These are phyloP conservation scores for Camellia lanceoleosa DNA, from an alignment of 148 eudicot species.

Conservation along the genomic window DNA sequence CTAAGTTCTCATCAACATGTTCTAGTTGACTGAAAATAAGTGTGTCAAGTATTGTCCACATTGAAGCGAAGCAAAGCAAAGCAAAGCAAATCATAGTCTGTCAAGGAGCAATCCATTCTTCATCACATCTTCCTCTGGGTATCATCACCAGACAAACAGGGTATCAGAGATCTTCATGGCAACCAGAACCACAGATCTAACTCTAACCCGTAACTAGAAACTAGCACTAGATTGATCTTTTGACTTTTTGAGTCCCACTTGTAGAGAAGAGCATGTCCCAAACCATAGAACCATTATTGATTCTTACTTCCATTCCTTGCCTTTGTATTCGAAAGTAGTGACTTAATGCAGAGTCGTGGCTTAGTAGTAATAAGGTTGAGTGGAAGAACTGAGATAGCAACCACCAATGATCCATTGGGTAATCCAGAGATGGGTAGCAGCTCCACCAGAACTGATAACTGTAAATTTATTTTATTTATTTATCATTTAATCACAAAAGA, in stretches of 20 bases:
- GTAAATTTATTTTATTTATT: constrained; percentile 18
- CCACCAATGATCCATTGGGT: constrained; percentile 46
- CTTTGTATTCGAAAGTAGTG: constrained; percentile 50
- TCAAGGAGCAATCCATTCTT: not conserved
- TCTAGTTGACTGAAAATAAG: not conserved
- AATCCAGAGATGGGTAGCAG: constrained; percentile 60
- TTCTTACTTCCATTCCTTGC: constrained; percentile 26
- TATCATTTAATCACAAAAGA: constrained; percentile 4
- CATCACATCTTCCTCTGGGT: not conserved
- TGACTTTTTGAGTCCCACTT: not conserved
- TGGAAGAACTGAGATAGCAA: constrained; percentile 70
- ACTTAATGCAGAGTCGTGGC: constrained; percentile 57
- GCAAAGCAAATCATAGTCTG: too few relatives aligned
- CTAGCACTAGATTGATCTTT: not conserved
- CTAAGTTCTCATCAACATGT: too few relatives aligned
- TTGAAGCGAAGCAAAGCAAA: not conserved
- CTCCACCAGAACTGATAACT: constrained; percentile 67
- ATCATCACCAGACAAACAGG: not conserved
- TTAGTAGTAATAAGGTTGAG: constrained; percentile 51
- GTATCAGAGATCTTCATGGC: not conserved
- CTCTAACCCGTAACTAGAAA: not conserved
- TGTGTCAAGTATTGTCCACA: not conserved
- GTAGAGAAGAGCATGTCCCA: not conserved
- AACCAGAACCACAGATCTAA: not conserved
- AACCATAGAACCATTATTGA: not conserved